Conservation (phyloP, 1,139 yeast species). For the Sugiyamaella paludigena region DNA sequence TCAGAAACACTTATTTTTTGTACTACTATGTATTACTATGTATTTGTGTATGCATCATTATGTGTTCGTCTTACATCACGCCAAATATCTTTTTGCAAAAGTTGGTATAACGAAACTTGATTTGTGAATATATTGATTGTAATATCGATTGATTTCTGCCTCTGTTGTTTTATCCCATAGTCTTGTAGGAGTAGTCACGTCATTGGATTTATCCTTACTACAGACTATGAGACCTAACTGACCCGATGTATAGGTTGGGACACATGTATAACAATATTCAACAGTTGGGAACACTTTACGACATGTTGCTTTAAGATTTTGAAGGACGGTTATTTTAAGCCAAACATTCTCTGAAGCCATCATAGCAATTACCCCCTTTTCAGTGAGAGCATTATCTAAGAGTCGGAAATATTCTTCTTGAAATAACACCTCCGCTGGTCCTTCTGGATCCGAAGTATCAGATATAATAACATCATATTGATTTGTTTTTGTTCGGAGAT, state of each 20-base stretch:
- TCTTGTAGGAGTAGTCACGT: conserved; percentile 59
- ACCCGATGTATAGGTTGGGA: conserved; percentile 96
- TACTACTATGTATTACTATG: background rate
- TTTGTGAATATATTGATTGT: conserved; percentile 66
- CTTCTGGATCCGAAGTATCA: conserved; percentile 96
- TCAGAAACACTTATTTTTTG: background rate
- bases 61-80: conserved; percentile 12
- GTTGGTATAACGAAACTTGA: conserved; percentile 85
- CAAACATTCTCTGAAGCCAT: conserved; percentile 92
- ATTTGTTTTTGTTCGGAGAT: conserved; percentile 50
- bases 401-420: conserved; percentile 78
- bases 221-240: conserved; percentile 88
- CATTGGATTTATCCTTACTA: conserved; percentile 53
- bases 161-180: conserved; percentile 50
- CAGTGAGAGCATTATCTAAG: conserved; percentile 62
- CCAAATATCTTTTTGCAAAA: conserved; percentile 57
- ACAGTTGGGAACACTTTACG: conserved; percentile 71
- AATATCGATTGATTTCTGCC: conserved; percentile 59
- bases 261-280: conserved; percentile 80
- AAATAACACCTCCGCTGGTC: conserved; percentile 94
- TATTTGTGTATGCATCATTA: background rate
- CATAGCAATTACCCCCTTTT: conserved; percentile 80
- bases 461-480: conserved; percentile 87
- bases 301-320: conserved; percentile 59
- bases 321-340: conserved; percentile 72